phyloP scores from a whole-genome alignment of 192 early-diverging fungal genomes.

The Geranomyces michiganensis region DNA sequence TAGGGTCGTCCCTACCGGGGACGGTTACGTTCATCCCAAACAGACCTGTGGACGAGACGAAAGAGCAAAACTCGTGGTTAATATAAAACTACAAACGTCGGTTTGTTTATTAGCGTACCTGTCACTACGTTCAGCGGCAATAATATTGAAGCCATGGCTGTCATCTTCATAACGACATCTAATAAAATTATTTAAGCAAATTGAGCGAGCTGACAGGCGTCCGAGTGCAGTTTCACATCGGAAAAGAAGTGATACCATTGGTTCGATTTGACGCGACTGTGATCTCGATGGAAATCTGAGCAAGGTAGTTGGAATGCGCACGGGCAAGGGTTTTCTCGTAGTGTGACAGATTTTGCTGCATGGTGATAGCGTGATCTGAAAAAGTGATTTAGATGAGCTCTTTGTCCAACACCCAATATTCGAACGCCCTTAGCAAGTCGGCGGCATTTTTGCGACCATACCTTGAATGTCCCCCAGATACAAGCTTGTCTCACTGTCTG shows the following conservation, averaged over 20 bases:
- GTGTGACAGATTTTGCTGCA: slow-evolving; percentile 68
- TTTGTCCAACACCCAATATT: no score
- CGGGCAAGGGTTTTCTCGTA: slow-evolving; percentile 75
- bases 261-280: slow-evolving; percentile 74
- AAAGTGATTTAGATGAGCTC: neutral
- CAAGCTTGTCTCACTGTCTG: slow-evolving; percentile 52
- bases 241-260: slow-evolving; percentile 53
- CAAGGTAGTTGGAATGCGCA: slow-evolving; percentile 80
- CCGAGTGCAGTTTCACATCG: no score
- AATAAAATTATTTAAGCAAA: no score
- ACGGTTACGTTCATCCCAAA: slow-evolving; percentile 30
- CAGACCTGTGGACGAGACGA: neutral
- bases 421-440: no score
- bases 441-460: no score
- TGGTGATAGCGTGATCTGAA: slow-evolving; percentile 73
- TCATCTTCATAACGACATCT: slow-evolving; percentile 85
- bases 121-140: slow-evolving; percentile 91
- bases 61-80: neutral
- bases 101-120: slow-evolving; percentile 51
- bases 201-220: no score
- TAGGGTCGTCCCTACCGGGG: slow-evolving; percentile 28
- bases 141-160: slow-evolving; percentile 85
- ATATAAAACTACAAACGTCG: no score
- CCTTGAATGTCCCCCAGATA: slow-evolving; percentile 67
- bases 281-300: slow-evolving; percentile 77